Conservation (phyloP, 2,329 filamentous ascomycete genomes). For the Calonectria hongkongensis region DNA sequence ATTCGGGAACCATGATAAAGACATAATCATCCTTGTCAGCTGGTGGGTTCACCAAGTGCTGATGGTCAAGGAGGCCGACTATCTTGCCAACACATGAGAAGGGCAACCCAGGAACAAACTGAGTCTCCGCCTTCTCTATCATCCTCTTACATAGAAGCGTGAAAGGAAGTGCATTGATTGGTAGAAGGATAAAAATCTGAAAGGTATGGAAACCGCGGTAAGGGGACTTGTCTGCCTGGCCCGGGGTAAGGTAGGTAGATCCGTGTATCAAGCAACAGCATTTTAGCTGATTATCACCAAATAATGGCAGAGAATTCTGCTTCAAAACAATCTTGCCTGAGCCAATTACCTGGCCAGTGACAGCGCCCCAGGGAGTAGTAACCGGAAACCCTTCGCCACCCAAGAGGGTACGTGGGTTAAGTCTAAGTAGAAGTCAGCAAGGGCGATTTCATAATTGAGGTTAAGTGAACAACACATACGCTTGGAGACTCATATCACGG, state of each 20-base stretch:
- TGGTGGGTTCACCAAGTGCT: neutral
- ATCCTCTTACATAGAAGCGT: slow-evolving; percentile 7
- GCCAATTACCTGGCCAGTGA: neutral
- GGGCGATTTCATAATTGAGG: neutral
- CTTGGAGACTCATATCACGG: neutral
- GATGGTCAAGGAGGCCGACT: slow-evolving; percentile 1
- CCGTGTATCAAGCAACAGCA: slow-evolving; percentile 2
- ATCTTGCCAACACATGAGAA: slow-evolving; percentile 14
- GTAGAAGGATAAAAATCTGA: slow-evolving; percentile 14
- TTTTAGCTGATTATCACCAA: neutral
- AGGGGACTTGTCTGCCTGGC: neutral
- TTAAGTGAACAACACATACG: neutral
- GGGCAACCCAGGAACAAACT: neutral
- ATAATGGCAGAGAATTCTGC: neutral
- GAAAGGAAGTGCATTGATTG: neutral
- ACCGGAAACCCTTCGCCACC: neutral
- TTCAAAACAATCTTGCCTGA: neutral
- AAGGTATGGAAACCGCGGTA: neutral
- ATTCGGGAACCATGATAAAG: neutral
- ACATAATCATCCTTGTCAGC: neutral
- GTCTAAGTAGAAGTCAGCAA: too few species aligned
- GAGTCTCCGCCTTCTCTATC: neutral
- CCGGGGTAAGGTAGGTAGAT: neutral
- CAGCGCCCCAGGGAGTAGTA: neutral
- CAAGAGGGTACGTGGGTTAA: neutral